Conservation (phyloP, 768 basidiomycete genomes). For the Hydnomerulius pinastri region DNA sequence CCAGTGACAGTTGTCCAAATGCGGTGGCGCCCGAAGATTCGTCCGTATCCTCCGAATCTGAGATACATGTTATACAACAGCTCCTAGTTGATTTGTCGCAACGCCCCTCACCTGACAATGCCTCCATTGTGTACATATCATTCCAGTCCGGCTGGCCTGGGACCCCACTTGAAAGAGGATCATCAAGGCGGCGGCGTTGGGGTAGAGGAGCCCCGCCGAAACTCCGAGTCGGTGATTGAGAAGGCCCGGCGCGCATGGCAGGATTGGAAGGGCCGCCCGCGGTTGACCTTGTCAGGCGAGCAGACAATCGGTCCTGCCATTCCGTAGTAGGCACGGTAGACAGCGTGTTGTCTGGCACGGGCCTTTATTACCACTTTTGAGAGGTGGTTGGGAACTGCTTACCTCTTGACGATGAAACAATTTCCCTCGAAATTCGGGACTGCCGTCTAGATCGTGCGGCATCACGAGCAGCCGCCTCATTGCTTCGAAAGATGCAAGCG, state of each 20-base stretch:
- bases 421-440: slow-evolving; percentile 76
- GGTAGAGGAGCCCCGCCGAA: slow-evolving; percentile 37
- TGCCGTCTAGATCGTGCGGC: slow-evolving; percentile 66
- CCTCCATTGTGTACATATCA: slow-evolving; percentile 60
- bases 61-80: slow-evolving; percentile 19
- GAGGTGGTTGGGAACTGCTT: slow-evolving; percentile 7
- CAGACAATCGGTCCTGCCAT: slow-evolving; percentile 76
- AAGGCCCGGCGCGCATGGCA: background rate
- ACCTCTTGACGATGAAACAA: slow-evolving; percentile 74
- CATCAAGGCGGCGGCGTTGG: slow-evolving; percentile 49
- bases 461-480: slow-evolving; percentile 52
- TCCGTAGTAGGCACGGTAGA: slow-evolving; percentile 68
- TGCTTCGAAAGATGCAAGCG: slow-evolving; percentile 68
- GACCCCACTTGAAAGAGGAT: slow-evolving; percentile 12
- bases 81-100: background rate
- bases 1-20: slow-evolving; percentile 71
- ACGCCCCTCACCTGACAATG: slow-evolving; percentile 29
- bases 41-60: slow-evolving; percentile 40
- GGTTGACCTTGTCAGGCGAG: slow-evolving; percentile 44
- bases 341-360: slow-evolving; percentile 51
- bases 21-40: slow-evolving; percentile 51
- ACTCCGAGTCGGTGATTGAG: slow-evolving; percentile 26
- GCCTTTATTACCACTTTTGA: too few relatives aligned
- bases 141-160: slow-evolving; percentile 50
- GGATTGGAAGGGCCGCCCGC: slow-evolving; percentile 10